These are phyloP conservation scores for Silene latifolia DNA, from an alignment of 148 eudicot species.

Conservation along the genomic window DNA sequence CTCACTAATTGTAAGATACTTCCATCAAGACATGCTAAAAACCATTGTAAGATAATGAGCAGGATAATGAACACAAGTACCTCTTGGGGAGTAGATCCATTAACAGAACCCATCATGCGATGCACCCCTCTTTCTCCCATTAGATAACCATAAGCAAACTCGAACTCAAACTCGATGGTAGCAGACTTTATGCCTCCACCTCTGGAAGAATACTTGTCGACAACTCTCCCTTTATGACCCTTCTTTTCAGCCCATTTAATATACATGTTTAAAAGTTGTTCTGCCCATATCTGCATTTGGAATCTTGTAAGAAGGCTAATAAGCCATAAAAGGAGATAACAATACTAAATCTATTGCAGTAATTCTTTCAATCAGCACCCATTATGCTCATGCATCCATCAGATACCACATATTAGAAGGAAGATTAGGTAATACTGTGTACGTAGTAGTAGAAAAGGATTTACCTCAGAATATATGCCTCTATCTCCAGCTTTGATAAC, in stretches of 20 bases:
- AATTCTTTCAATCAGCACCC: neutral
- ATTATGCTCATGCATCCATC: neutral
- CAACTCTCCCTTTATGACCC: constrained; percentile 59
- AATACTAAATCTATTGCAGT: neutral
- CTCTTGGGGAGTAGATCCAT: constrained; percentile 32
- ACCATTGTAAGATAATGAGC: neutral
- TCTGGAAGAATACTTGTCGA: constrained; percentile 46
- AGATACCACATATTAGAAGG: neutral
- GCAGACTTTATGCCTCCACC: constrained; percentile 61
- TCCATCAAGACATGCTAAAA: neutral
- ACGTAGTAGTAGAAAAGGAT: neutral
- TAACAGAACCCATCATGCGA: constrained; percentile 41
- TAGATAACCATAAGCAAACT: constrained; percentile 75
- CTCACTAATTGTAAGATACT: neutral
- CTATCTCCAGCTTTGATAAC: constrained; percentile 52
- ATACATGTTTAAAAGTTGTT: constrained; percentile 59
- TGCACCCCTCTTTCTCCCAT: constrained; percentile 84
- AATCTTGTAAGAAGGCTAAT: constrained; percentile 18
- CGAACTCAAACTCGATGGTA: constrained; percentile 69
- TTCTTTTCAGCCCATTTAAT: constrained; percentile 77
- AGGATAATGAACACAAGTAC: constrained; percentile 24
- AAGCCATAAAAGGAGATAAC: neutral
- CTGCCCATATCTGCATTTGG: constrained; percentile 68
- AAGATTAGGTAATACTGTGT: neutral
- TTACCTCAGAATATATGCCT: constrained; percentile 62